Evolutionary conservation across 331 rosid genomes (phyloP).

Genomic region (Spiraea crenata): DNA sequence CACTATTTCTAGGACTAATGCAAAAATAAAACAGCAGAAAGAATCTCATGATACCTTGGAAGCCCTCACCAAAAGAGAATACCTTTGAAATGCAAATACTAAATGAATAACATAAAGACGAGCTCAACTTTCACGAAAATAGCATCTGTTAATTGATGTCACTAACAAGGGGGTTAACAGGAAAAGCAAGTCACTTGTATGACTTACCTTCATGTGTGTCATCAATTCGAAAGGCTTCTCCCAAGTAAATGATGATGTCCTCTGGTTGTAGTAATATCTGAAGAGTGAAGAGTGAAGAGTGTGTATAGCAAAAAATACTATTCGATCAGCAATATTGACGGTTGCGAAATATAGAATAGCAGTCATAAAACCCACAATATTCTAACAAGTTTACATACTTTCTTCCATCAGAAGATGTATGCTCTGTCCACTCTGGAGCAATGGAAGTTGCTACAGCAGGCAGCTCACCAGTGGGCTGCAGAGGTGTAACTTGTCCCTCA

Average conservation of each 20-base stretch:
- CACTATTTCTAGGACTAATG: slow-evolving; percentile 17
- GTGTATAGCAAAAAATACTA: slow-evolving; percentile 9
- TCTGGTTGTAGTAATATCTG: slow-evolving; percentile 85
- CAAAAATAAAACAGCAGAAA: slow-evolving; percentile 21
- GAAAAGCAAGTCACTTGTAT: slow-evolving; percentile 25
- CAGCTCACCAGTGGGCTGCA: slow-evolving; percentile 44
- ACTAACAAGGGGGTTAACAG: background rate
- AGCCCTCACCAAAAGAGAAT: slow-evolving; percentile 31
- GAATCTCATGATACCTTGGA: slow-evolving; percentile 31
- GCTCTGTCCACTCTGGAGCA: slow-evolving; percentile 79
- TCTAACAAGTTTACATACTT: slow-evolving; percentile 42
- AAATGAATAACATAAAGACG: slow-evolving; percentile 20
- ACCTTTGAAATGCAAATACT: slow-evolving; percentile 28
- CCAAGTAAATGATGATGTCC: slow-evolving; percentile 77
- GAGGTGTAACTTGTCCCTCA: slow-evolving; percentile 37
- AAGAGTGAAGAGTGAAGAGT: slow-evolving; percentile 11
- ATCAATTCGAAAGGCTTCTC: slow-evolving; percentile 89
- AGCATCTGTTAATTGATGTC: slow-evolving; percentile 17
- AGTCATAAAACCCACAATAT: slow-evolving; percentile 6
- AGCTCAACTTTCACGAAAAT: slow-evolving; percentile 19
- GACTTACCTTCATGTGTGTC: slow-evolving; percentile 83
- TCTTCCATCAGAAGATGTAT: slow-evolving; percentile 77
- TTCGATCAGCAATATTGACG: background rate
- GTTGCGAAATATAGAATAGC: background rate
- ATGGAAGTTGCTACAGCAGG: slow-evolving; percentile 35